Evolutionary conservation across 352 stramenopile genomes (phyloP), one percentile per base, ranked within the genome.

Genomic region (Saprolegnia diclina): DNA sequence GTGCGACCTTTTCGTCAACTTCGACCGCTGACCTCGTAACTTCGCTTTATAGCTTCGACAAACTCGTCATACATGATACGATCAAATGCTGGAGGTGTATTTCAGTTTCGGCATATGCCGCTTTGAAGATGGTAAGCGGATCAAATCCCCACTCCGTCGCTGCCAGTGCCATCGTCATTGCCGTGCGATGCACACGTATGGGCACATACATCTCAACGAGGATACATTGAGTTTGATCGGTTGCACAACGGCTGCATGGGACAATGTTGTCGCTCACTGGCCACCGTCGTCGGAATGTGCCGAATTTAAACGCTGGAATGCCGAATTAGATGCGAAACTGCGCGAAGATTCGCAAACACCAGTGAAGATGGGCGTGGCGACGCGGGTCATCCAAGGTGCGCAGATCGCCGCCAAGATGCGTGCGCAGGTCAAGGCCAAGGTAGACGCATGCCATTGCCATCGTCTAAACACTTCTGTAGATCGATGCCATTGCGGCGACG

Each of bases 331-430:
- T 35, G 13, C 19, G 16, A 55, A 18, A 21, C 32, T 22, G 24
- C 19, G 0, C 18, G 35, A 21, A 13, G 9, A 62, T 16, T 62
- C 29, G 19, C 26, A 62, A 42, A 44, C 21, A 35, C 40, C 45
- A 21, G 14, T 54, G 32, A 18, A 57, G 14, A 66, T 66, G 21
- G 21, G 19, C 32, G 16, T 21, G 62, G 22, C 18, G 29, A 68
- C 62, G 1, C 22, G 37, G 37, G 63, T 74, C 42, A 71, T 74
- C 46, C 62, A 71, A 21, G 85, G 85, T 53, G 89, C 85, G 67
- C 64, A 72, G 13, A 89, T 88, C 65, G 79, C 83, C 16, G 64
- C 66, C 1, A 62, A 71, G n/a, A 84, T 93, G 70, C 76, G 83
- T 37, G n/a, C 53, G 16, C 82, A 92, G 74, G 62, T 94, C n/a